Percentiles rank a stretch among this genome's conserved stretches.
Evolutionary conservation across 2,329 filamentous ascomycete species (phyloP).

Genomic region (Penicillium freii): DNA sequence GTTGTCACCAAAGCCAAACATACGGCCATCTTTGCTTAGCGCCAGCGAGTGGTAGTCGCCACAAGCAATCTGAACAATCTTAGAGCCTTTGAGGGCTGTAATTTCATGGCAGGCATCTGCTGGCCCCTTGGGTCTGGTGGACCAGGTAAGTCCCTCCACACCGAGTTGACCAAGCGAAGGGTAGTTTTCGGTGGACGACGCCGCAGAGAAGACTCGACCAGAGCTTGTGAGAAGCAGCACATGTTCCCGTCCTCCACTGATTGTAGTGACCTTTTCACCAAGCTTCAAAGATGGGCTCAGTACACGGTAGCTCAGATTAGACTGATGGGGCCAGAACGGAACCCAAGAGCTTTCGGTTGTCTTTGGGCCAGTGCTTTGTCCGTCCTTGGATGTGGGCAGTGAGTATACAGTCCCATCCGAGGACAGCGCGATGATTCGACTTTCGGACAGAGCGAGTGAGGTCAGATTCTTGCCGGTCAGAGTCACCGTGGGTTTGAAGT

Average conservation of each 20-base stretch:
- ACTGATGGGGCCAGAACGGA: conserved; percentile 65
- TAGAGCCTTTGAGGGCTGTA: conserved; percentile 65
- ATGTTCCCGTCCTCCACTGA: conserved; percentile 80
- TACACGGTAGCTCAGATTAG: conserved; percentile 67
- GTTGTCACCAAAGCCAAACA: conserved; percentile 91
- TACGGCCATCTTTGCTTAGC: conserved; percentile 69
- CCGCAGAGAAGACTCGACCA: conserved; percentile 86
- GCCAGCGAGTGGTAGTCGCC: conserved; percentile 85
- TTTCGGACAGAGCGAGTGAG: conserved; percentile 73
- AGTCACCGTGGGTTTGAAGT: conserved; percentile 65
- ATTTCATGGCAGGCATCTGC: conserved; percentile 85
- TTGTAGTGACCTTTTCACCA: conserved; percentile 70
- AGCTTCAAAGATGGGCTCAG: conserved; percentile 66
- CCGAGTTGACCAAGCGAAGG: conserved; percentile 85
- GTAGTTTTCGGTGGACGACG: conserved; percentile 72
- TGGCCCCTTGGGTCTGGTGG: conserved; percentile 69
- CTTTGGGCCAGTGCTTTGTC: conserved; percentile 67
- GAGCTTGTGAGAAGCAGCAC: conserved; percentile 78
- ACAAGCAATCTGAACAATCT: conserved; percentile 71
- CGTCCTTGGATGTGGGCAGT: conserved; percentile 70
- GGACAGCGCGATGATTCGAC: conserved; percentile 78
- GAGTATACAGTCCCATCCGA: conserved; percentile 79
- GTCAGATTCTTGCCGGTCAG: conserved; percentile 76
- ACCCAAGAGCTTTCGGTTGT: conserved; percentile 67
- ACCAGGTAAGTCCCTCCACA: conserved; percentile 77